Evolutionary conservation across 2,329 filamentous ascomycete species (phyloP).

Genomic region (Calonectria fujianensis): DNA sequence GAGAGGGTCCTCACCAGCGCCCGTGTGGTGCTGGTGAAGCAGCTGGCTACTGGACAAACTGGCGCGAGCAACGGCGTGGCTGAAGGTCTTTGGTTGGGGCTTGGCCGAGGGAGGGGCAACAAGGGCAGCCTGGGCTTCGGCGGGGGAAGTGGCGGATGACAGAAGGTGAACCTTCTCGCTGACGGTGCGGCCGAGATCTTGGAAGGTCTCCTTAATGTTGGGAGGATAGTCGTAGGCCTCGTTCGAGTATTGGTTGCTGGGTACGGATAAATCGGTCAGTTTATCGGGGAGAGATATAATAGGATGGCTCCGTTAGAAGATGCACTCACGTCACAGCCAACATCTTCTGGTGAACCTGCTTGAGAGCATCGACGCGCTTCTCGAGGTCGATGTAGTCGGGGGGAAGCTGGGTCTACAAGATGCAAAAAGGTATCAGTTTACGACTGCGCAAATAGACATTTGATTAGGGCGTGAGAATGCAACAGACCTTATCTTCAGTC

Average conservation of each 20-base stretch:
- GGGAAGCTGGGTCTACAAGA: constrained; percentile 89
- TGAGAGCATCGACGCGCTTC: constrained; percentile 98
- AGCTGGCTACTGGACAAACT: constrained; percentile 90
- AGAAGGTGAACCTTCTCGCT: constrained; percentile 95
- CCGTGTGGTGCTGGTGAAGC: constrained; percentile 88
- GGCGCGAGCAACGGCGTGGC: constrained; percentile 94
- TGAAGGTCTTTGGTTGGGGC: constrained; percentile 99
- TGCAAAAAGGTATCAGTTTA: constrained; percentile 42
- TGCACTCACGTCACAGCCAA: constrained; percentile 91
- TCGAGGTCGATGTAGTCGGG: constrained; percentile 98
- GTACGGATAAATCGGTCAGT: constrained; percentile 48
- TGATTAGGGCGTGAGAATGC: constrained; percentile 29
- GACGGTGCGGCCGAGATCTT: constrained; percentile 95
- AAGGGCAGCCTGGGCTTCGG: constrained; percentile 95
- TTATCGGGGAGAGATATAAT: constrained; percentile 28
- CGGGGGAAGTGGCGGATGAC: constrained; percentile 87
- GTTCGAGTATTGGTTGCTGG: constrained; percentile 92
- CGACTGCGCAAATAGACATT: constrained; percentile 30
- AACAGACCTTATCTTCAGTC: constrained; percentile 89
- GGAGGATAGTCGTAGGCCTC: constrained; percentile 94
- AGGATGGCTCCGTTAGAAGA: neutral
- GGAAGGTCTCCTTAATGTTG: constrained; percentile 98
- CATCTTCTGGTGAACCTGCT: constrained; percentile 97
- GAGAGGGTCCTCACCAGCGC: constrained; percentile 88
- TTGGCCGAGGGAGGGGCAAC: constrained; percentile 92